Percentiles rank a stretch among this genome's conserved stretches.
phyloP scores from a whole-genome alignment of 2,329 filamentous ascomycete species.

The Cordyceps javanica region DNA sequence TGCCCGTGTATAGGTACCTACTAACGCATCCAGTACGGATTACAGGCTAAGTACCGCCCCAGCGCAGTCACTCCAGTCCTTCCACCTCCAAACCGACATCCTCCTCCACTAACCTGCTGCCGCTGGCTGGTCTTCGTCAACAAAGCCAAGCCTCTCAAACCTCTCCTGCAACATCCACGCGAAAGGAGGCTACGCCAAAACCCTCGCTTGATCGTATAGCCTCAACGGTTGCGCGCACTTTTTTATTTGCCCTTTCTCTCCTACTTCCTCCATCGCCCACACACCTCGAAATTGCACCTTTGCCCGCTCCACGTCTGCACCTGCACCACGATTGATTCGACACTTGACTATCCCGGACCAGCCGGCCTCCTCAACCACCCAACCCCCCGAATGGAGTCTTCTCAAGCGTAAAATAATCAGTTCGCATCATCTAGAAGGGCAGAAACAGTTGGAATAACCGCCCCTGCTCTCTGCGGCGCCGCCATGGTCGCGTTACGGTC shows the following conservation, averaged over 20 bases:
- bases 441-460: neutral
- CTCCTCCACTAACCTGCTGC: neutral
- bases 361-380: neutral
- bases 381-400: constrained; percentile 6
- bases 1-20: too few relatives aligned
- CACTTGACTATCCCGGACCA: neutral
- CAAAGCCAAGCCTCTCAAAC: neutral
- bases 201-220: neutral
- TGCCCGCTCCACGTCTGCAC: neutral
- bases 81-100: neutral
- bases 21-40: too few relatives aligned
- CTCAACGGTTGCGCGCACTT: neutral
- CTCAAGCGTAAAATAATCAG: neutral
- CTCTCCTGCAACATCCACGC: constrained; percentile 1
- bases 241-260: neutral
- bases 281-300: neutral
- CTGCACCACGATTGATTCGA: neutral
- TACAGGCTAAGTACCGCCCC: too few relatives aligned
- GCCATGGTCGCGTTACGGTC: constrained; percentile 29
- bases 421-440: neutral
- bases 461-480: constrained; percentile 3
- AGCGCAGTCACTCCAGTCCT: too few relatives aligned
- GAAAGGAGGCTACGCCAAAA: neutral
- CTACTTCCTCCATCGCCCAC: neutral
- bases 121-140: neutral